Evolutionary conservation across 2,329 filamentous ascomycete genomes (phyloP).

Genomic region (Penicillium sclerotigenum): DNA sequence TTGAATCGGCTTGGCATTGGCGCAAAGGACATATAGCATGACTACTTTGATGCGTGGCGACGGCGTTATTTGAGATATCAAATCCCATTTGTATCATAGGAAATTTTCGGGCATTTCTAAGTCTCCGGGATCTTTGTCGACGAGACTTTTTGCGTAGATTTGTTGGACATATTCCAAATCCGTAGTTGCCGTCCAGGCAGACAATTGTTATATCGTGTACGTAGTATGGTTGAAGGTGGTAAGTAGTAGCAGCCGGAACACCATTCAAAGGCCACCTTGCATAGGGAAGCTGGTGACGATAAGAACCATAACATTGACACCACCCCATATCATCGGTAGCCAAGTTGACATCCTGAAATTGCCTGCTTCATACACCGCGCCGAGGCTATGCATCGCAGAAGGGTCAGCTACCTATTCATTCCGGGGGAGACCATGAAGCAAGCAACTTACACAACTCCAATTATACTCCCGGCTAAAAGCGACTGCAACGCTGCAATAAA

Average conservation of each 20-base stretch:
- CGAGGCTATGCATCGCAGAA: conserved; percentile 54
- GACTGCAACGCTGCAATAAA: conserved; percentile 73
- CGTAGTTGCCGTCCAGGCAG: neutral
- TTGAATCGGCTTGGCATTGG: conserved; percentile 15
- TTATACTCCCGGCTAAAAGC: conserved; percentile 73
- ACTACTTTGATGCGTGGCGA: conserved; percentile 7
- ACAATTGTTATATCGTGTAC: neutral
- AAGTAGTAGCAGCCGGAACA: neutral
- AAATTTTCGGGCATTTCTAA: conserved; percentile 3
- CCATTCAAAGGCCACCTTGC: conserved; percentile 72
- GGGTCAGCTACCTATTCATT: neutral
- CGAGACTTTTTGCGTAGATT: neutral
- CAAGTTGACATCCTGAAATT: conserved; percentile 91
- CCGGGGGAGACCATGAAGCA: too few relatives aligned
- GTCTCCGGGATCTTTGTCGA: neutral
- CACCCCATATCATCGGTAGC: conserved; percentile 85
- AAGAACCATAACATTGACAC: conserved; percentile 77
- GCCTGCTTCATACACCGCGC: conserved; percentile 75
- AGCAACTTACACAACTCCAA: conserved; percentile 69
- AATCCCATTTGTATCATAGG: conserved; percentile 18
- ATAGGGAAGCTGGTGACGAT: conserved; percentile 90
- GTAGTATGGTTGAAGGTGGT: neutral
- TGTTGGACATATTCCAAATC: neutral
- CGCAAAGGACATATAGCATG: conserved; percentile 20
- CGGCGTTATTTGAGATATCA: conserved; percentile 17